Evolutionary conservation across 2,329 filamentous ascomycete species (phyloP), one percentile per base, ranked within the genome.

Genomic region (Diaporthe sp.): DNA sequence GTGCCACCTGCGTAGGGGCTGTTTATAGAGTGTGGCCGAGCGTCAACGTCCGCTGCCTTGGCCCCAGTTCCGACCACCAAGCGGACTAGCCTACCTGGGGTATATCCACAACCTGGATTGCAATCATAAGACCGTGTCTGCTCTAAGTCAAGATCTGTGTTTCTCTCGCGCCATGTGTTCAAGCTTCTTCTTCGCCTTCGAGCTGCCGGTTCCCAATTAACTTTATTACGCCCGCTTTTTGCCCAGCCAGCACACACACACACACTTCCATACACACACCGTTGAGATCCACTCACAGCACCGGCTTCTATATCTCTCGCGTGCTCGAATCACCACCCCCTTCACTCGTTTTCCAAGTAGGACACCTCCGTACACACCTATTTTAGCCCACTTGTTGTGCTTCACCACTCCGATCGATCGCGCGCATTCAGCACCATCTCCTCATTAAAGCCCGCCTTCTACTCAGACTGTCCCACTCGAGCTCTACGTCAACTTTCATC

Each of bases 51-150:
- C 55, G 68, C 60, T 49, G 44, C 67, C 71, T 61, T 37, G 47
- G n/a, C 55, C 42, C 44, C 47, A 65, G 51, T 61, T 65, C 61
- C 61, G 73, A 47, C 49, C 49, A 73, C 34, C 71, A 65, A 49
- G 34, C 25, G 63, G 68, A 47, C 53, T 65, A 51, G 42, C 39
- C 70, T 39, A 73, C 63, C 76, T 39, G 67, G 51, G 63, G 47
- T 65, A 53, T 68, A 53, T 68, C 37, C 53, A 73, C 31, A 28
- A 25, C 61, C 58, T 70, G 37, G 55, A 42, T 63, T 28, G 22
- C 47, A 37, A 61, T 25, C 67, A 57, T 55, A 49, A 71, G 57
- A 60, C 72, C 49, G 58, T 42, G 20, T 37, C 71, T 49, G 51
- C 39, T 49, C 49, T 39, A 51, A 34, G 25, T 75, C 55, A 39